A percentile compares a stretch with the other conserved stretches of the same genome.
Evolutionary conservation across 805 yeast genomes (phyloP).

Genomic region (Candida jianshihensis): DNA sequence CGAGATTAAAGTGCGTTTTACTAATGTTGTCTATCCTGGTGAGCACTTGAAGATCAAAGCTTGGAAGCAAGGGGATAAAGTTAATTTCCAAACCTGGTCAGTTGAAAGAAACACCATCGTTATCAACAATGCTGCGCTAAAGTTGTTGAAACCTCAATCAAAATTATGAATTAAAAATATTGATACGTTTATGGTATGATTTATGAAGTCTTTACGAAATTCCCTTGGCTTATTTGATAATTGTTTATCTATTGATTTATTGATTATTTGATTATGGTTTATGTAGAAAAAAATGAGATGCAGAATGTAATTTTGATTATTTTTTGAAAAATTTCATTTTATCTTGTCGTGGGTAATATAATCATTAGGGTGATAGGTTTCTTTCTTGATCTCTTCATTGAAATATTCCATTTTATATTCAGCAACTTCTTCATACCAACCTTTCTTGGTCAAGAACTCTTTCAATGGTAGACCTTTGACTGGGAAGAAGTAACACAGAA

Average conservation of each 20-base stretch:
- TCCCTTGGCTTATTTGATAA: too few species aligned
- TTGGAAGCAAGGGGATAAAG: conserved; percentile 69
- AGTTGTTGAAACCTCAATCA: conserved; percentile 31
- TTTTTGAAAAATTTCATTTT: too few species aligned
- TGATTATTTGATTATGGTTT: too few species aligned
- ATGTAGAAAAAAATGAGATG: too few species aligned
- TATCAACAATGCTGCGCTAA: conserved; percentile 82
- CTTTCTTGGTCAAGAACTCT: conserved; percentile 37
- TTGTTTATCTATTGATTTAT: too few species aligned
- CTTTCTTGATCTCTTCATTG: conserved; percentile 7
- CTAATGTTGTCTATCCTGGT: conserved; percentile 92
- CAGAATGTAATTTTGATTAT: too few species aligned
- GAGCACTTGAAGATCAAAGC: conserved; percentile 75
- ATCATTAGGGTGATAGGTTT: conserved; percentile 14
- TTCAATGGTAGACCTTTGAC: conserved; percentile 36
- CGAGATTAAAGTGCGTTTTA: conserved; percentile 85
- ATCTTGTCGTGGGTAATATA: conserved; percentile 4
- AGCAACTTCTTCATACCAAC: conserved; percentile 34
- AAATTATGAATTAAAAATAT: conserved; percentile 20
- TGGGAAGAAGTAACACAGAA: conserved; percentile 48
- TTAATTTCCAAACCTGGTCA: conserved; percentile 72
- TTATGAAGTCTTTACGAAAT: neutral
- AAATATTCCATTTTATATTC: conserved; percentile 12
- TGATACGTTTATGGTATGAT: neutral
- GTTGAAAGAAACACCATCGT: conserved; percentile 74